Evolutionary conservation across 306 rosid species (phyloP).

Genomic region (Corylus avellana): DNA sequence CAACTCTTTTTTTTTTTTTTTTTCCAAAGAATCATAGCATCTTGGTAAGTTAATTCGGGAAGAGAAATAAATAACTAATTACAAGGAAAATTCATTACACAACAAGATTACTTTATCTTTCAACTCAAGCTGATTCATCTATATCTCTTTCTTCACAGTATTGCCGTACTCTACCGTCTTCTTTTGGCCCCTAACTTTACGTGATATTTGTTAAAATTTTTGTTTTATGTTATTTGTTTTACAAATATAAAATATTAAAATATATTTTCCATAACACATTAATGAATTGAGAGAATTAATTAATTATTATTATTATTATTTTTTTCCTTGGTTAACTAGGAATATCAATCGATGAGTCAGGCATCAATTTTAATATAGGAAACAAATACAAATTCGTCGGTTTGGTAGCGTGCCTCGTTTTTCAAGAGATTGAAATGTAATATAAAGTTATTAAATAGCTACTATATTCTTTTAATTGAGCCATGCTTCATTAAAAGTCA

Average conservation of each 20-base stretch:
- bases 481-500: not conserved
- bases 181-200: not conserved
- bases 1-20: too few relatives aligned
- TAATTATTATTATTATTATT: too few relatives aligned
- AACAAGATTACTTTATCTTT: not conserved
- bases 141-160: not conserved
- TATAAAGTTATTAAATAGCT: not conserved
- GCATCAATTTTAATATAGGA: not conserved
- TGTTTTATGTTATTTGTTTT: too few relatives aligned
- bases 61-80: not conserved
- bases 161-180: not conserved
- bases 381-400: not conserved
- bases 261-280: too few relatives aligned
- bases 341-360: not conserved
- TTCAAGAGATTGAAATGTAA: not conserved
- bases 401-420: not conserved
- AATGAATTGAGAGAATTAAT: not conserved
- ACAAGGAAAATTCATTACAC: too few relatives aligned
- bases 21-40: too few relatives aligned
- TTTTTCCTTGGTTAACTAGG: too few relatives aligned
- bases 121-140: not conserved
- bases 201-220: too few relatives aligned
- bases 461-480: not conserved
- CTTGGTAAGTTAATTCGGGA: too few relatives aligned
- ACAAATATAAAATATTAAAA: too few relatives aligned